These are phyloP conservation scores for Bombardia bombarda DNA, from an alignment of 495 filamentous ascomycete species.

Conservation along the genomic window DNA sequence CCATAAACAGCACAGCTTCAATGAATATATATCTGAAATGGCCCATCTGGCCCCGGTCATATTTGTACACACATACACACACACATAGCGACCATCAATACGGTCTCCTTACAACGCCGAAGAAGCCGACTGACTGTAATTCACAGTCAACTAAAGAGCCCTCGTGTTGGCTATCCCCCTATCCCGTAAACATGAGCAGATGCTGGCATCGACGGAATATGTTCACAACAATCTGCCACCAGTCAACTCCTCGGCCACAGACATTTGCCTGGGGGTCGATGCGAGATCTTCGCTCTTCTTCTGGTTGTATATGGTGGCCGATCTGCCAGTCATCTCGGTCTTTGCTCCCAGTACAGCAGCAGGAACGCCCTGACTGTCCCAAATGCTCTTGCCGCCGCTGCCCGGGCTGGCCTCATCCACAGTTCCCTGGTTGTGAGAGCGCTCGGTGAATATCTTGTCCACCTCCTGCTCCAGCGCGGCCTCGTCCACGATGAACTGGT, in stretches of 20 bases:
- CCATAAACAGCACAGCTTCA: not conserved
- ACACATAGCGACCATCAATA: too few relatives aligned
- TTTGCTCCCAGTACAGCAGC: not conserved
- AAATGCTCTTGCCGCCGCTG: slow-evolving; percentile 28
- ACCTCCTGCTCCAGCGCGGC: slow-evolving; percentile 29
- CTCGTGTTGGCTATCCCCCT: too few relatives aligned
- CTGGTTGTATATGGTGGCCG: not conserved
- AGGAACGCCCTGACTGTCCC: slow-evolving; percentile 25
- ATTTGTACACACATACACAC: slow-evolving; percentile 17
- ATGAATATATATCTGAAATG: slow-evolving; percentile 6
- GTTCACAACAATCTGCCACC: slow-evolving; percentile 37
- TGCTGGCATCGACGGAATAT: too few relatives aligned
- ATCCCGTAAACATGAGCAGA: too few relatives aligned
- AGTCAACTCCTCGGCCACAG: slow-evolving; percentile 41
- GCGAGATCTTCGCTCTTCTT: slow-evolving; percentile 1
- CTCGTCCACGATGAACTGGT: slow-evolving; percentile 39
- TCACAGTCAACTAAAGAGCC: not conserved
- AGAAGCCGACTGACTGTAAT: not conserved
- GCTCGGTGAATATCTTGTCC: slow-evolving; percentile 25
- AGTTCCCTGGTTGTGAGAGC: slow-evolving; percentile 12
- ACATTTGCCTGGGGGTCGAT: slow-evolving; percentile 31
- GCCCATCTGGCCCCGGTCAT: slow-evolving; percentile 8
- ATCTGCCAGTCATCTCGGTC: not conserved
- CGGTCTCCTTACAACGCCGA: slow-evolving; percentile 8
- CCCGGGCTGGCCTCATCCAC: slow-evolving; percentile 5